Evolutionary conservation across 75 land plant genomes (phyloP), one percentile per base, ranked within the genome.

Genomic region (Isoetes taiwanensis): DNA sequence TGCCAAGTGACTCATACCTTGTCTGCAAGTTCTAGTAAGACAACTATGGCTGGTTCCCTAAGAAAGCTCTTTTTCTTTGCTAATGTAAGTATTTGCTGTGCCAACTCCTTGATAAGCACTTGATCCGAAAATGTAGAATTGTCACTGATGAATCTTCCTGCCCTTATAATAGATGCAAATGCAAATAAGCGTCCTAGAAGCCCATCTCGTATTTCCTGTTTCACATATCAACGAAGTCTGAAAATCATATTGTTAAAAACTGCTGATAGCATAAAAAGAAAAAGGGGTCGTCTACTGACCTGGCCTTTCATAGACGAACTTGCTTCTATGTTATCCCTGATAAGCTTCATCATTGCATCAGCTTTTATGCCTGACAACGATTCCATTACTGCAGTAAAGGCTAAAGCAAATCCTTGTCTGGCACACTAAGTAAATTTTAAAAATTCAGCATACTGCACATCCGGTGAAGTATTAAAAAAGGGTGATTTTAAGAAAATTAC

Each of bases 341-440:
- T 77, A 20, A 88, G 72, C 60, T 84, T 82, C 63, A 93, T 41
- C 43, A 93, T 28, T 0, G 90, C 55, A 12, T 77, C 78, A 48
- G 80, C 34, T 27, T 66, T 68, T 30, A 93, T 59, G 37, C 42
- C 58, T 27, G 74, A 68, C 57, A 88, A 56, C 2, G 65, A 59
- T 6, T 65, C 60, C 17, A 84, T 52, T 17, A 81, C 70, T 39
- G 65, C n/a, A 54, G 96, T 54, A 58, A 93, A 65, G 20, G 79
- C 98, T 37, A 76, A 35, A 4, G 98, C 81, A 76, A 93, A 93
- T 25, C 96, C 98, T 73, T 88, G 96, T 66, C 98, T 88, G 38
- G 98, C 85, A 74, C 79, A 78, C 98, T 93, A 61, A n/a, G n/a
- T n/a, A n/a, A 10, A 37, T 37, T 37, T 14, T 10, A 37, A 14